phyloP scores from a whole-genome alignment of 306 rosid species.

The Dicorynia guianensis region DNA sequence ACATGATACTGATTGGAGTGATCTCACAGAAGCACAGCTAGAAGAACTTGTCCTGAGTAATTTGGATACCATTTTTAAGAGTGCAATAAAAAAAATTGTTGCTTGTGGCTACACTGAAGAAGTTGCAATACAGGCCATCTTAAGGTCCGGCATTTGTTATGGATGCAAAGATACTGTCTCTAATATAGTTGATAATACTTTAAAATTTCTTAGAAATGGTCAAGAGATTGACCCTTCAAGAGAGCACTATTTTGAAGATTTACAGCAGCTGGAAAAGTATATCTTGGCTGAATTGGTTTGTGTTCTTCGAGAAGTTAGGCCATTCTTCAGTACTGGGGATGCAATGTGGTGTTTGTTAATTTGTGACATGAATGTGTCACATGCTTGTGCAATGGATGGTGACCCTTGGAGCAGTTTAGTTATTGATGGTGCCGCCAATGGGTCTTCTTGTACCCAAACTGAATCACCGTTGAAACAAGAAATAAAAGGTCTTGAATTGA shows the following conservation, averaged over 20 bases:
- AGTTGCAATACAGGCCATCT: slow-evolving; percentile 75
- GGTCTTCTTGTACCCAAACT: slow-evolving; percentile 48
- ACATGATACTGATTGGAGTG: slow-evolving; percentile 87
- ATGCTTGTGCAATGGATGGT: slow-evolving; percentile 85
- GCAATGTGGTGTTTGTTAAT: slow-evolving; percentile 95
- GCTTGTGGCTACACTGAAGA: slow-evolving; percentile 82
- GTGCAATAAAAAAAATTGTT: slow-evolving; percentile 74
- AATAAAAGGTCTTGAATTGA: slow-evolving; percentile 58
- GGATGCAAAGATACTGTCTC: slow-evolving; percentile 86
- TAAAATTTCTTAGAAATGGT: slow-evolving; percentile 75
- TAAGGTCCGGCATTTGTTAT: slow-evolving; percentile 83
- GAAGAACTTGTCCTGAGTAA: slow-evolving; percentile 78
- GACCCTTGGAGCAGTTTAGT: slow-evolving; percentile 56
- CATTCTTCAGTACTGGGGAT: slow-evolving; percentile 89
- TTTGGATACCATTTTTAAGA: slow-evolving; percentile 74
- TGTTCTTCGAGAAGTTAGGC: slow-evolving; percentile 86
- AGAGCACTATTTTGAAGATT: slow-evolving; percentile 79
- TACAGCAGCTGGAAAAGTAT: slow-evolving; percentile 85
- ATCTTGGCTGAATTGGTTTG: slow-evolving; percentile 89
- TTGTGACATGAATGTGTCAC: slow-evolving; percentile 86
- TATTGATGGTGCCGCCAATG: slow-evolving; percentile 51
- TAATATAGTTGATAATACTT: slow-evolving; percentile 78
- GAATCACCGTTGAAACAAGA: slow-evolving; percentile 61
- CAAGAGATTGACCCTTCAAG: slow-evolving; percentile 80
- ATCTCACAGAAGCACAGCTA: slow-evolving; percentile 77